Percentiles rank a stretch among this genome's conserved stretches.
Evolutionary conservation across 2,329 filamentous ascomycete genomes (phyloP).

Genomic region (Hypoxylon rubiginosum): DNA sequence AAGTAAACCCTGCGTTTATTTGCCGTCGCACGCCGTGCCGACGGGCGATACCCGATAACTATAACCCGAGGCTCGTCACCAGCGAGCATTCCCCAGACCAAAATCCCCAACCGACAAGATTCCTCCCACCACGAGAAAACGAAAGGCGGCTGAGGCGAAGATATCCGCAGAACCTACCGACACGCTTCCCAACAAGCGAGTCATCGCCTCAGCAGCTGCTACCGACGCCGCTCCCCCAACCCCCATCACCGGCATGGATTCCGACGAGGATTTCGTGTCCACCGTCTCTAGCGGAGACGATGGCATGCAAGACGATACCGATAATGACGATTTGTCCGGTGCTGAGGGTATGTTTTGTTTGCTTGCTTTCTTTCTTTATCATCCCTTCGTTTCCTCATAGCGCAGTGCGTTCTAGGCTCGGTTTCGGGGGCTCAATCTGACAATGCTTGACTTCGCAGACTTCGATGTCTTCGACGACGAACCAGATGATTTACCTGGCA

Average conservation of each 20-base stretch:
- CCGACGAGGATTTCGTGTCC: slow-evolving; percentile 94
- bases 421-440: neutral
- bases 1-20: slow-evolving; percentile 5
- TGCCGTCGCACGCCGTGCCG: slow-evolving; percentile 17
- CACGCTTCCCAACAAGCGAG: slow-evolving; percentile 64
- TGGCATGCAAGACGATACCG: slow-evolving; percentile 81
- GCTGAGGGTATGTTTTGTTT: slow-evolving; percentile 60
- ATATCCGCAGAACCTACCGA: slow-evolving; percentile 62
- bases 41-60: slow-evolving; percentile 11
- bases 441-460: slow-evolving; percentile 57
- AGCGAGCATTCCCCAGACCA: slow-evolving; percentile 43
- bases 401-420: slow-evolving; percentile 3
- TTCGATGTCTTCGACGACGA: slow-evolving; percentile 72
- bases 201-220: slow-evolving; percentile 62
- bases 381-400: neutral
- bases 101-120: slow-evolving; percentile 61
- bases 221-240: slow-evolving; percentile 67
- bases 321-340: slow-evolving; percentile 73
- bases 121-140: slow-evolving; percentile 71
- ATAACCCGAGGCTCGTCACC: slow-evolving; percentile 38
- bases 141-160: slow-evolving; percentile 76
- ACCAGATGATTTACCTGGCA: slow-evolving; percentile 66
- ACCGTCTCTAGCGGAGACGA: slow-evolving; percentile 83
- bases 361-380: neutral
- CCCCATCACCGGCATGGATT: slow-evolving; percentile 83